Conservation (phyloP, 2,329 filamentous ascomycete genomes). For the Penicillium sp. region DNA sequence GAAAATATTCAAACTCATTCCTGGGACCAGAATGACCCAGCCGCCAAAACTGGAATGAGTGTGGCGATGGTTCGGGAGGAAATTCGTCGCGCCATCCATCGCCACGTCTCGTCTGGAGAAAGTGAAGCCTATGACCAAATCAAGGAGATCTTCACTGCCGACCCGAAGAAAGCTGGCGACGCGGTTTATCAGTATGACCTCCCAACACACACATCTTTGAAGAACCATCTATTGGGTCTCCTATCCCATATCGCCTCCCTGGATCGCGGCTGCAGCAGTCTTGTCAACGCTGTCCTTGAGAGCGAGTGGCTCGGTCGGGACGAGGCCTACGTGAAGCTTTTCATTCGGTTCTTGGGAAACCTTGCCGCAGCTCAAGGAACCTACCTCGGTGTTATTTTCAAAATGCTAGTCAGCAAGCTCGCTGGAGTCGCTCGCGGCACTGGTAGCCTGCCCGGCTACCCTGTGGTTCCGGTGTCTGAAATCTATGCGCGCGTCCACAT, state of each 20-base stretch:
- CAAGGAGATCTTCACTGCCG: slow-evolving; percentile 54
- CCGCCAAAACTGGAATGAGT: slow-evolving; percentile 52
- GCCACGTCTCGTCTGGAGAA: slow-evolving; percentile 54
- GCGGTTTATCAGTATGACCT: slow-evolving; percentile 43
- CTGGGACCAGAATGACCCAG: slow-evolving; percentile 32
- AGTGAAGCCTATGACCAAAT: slow-evolving; percentile 60
- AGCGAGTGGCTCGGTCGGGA: slow-evolving; percentile 65
- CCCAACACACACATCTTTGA: slow-evolving; percentile 55
- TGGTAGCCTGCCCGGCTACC: slow-evolving; percentile 57
- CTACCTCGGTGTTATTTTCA: slow-evolving; percentile 72
- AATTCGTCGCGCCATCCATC: slow-evolving; percentile 60
- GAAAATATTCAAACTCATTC: slow-evolving; percentile 43
- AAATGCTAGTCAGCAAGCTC: slow-evolving; percentile 81
- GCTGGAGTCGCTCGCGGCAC: slow-evolving; percentile 59
- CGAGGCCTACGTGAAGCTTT: slow-evolving; percentile 60
- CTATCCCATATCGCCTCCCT: slow-evolving; percentile 58
- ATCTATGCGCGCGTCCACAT: slow-evolving; percentile 76
- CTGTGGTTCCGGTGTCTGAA: slow-evolving; percentile 61
- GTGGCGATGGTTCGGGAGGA: slow-evolving; percentile 62
- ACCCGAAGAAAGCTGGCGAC: slow-evolving; percentile 47
- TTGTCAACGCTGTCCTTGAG: slow-evolving; percentile 60
- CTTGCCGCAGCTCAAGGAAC: slow-evolving; percentile 81
- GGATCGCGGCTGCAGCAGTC: slow-evolving; percentile 57
- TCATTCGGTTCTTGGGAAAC: slow-evolving; percentile 58
- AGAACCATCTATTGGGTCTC: slow-evolving; percentile 62